Percentiles rank a stretch among this genome's conserved stretches.
Evolutionary conservation across 75 land plant genomes (phyloP).

Genomic region (Pinus tabuliformis): DNA sequence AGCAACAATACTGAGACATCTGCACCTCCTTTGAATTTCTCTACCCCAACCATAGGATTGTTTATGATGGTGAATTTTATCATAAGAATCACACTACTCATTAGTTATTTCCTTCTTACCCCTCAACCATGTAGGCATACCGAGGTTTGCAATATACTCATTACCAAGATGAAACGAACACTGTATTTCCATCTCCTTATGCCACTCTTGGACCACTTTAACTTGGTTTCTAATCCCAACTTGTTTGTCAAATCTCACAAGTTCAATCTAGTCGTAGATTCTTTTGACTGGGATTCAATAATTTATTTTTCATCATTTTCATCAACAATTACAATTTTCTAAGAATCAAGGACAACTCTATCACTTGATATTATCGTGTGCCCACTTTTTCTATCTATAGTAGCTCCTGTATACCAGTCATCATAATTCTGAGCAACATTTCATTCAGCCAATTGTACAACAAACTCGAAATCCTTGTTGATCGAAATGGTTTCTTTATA

Average conservation of each 20-base stretch:
- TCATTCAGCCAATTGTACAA: slow-evolving; percentile 15
- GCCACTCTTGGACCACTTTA: slow-evolving; percentile 17
- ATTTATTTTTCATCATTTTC: slow-evolving; percentile 10
- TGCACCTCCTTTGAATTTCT: too few species aligned
- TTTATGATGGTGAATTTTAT: too few species aligned
- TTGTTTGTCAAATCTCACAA: slow-evolving; percentile 1
- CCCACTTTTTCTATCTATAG: slow-evolving; percentile 11
- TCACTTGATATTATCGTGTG: slow-evolving; percentile 18
- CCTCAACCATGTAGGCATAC: too few species aligned
- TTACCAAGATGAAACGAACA: too few species aligned
- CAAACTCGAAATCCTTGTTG: slow-evolving; percentile 15
- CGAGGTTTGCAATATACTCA: too few species aligned
- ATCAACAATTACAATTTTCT: slow-evolving; percentile 44
- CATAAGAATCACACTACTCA: too few species aligned
- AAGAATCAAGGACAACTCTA: slow-evolving; percentile 26
- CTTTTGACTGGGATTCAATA: not conserved
- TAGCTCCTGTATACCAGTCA: slow-evolving; percentile 1
- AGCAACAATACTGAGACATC: too few species aligned
- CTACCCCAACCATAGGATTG: too few species aligned
- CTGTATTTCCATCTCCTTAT: too few species aligned
- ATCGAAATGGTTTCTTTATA: slow-evolving; percentile 15
- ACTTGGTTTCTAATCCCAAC: slow-evolving; percentile 16
- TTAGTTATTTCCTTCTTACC: too few species aligned
- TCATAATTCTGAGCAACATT: slow-evolving; percentile 11
- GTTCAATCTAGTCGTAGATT: not conserved